phyloP scores from a whole-genome alignment of 2,329 filamentous ascomycete species.

The Arthrobotrys entomopaga region DNA sequence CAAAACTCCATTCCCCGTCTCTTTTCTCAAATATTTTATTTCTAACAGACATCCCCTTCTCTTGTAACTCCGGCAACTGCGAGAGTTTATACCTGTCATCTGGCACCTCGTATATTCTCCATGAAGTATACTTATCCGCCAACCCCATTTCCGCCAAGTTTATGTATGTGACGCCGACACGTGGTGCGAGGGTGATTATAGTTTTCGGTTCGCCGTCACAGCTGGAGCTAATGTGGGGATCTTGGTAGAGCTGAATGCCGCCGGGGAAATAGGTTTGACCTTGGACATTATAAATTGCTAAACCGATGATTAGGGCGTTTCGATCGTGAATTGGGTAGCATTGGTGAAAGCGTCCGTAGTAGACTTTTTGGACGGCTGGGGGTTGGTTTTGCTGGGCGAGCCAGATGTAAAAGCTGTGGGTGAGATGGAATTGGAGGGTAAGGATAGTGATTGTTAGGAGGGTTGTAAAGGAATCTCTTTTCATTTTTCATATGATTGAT shows the following conservation, averaged over 20 bases:
- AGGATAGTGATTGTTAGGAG: too few species aligned
- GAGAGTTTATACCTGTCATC: not conserved
- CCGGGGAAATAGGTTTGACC: slow-evolving; percentile 6
- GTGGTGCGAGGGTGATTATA: slow-evolving; percentile 7
- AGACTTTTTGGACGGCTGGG: not conserved
- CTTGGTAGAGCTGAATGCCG: slow-evolving; percentile 20
- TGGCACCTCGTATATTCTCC: slow-evolving; percentile 21
- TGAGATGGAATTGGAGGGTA: not conserved
- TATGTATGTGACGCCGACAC: slow-evolving; percentile 20
- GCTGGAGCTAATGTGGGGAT: not conserved
- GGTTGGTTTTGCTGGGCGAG: slow-evolving; percentile 1
- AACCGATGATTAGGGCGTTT: not conserved
- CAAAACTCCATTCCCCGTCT: not conserved
- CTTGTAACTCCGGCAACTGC: not conserved
- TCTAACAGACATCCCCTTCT: not conserved
- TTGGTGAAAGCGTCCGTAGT: not conserved
- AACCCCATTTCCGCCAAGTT: slow-evolving; percentile 18
- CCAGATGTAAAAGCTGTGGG: slow-evolving; percentile 12
- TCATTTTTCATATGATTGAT: too few species aligned
- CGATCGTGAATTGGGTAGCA: slow-evolving; percentile 12
- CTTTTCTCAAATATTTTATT: slow-evolving; percentile 22
- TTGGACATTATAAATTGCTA: slow-evolving; percentile 18
- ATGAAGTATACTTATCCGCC: slow-evolving; percentile 5
- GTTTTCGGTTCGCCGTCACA: slow-evolving; percentile 18
- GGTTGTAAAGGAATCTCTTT: too few species aligned